These are phyloP conservation scores for Xylariomycetidae sp. DNA, from an alignment of 2,329 filamentous ascomycete genomes.

Conservation along the genomic window DNA sequence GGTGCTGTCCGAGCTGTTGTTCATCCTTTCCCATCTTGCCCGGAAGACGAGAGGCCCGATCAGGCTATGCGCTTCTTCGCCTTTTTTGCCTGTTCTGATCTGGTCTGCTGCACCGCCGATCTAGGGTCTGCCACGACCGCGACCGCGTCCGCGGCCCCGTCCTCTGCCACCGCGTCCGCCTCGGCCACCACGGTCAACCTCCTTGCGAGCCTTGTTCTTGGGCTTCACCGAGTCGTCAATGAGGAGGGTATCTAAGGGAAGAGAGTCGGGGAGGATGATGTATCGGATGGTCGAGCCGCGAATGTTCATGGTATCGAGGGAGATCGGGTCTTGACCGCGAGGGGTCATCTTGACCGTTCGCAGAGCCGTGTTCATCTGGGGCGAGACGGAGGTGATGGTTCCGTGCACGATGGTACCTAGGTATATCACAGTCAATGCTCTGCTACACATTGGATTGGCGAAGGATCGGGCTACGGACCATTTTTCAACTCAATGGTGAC, in stretches of 20 bases:
- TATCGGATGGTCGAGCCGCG: constrained; percentile 94
- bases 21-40: too few relatives aligned
- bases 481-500: constrained; percentile 98
- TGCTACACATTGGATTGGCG: background rate
- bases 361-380: constrained; percentile 97
- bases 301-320: constrained; percentile 93
- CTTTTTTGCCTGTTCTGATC: background rate
- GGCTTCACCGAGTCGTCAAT: constrained; percentile 97
- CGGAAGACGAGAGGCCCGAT: too few relatives aligned
- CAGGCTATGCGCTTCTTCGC: too few relatives aligned
- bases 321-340: constrained; percentile 78
- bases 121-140: constrained; percentile 42
- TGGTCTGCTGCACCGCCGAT: background rate
- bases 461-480: constrained; percentile 49
- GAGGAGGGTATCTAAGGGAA: constrained; percentile 89
- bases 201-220: constrained; percentile 99
- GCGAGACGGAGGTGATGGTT: constrained; percentile 93
- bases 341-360: constrained; percentile 96
- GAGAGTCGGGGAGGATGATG: constrained; percentile 90
- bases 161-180: constrained; percentile 48
- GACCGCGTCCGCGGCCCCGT: constrained; percentile 45
- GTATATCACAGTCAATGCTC: too few relatives aligned
- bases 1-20: background rate
- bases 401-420: constrained; percentile 91
- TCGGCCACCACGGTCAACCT: constrained; percentile 55